These are phyloP conservation scores for Alternaria conjuncta DNA, from an alignment of 2,329 filamentous ascomycete species.

Conservation along the genomic window DNA sequence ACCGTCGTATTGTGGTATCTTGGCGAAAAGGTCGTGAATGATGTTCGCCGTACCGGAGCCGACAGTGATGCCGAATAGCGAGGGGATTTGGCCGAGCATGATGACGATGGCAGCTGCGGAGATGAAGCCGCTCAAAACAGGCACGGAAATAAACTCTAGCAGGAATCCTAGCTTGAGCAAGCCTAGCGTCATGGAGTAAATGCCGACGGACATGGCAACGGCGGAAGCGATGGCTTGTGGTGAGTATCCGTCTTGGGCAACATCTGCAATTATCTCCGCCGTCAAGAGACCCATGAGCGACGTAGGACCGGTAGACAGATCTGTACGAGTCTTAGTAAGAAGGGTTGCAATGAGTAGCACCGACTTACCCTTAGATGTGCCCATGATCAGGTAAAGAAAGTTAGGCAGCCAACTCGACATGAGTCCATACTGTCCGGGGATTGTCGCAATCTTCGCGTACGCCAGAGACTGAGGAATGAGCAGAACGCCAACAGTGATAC, in stretches of 20 bases:
- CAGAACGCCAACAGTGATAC: conserved; percentile 73
- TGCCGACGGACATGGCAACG: conserved; percentile 68
- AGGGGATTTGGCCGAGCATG: conserved; percentile 68
- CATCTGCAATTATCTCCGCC: conserved; percentile 63
- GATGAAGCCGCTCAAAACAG: conserved; percentile 70
- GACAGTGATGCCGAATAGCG: conserved; percentile 63
- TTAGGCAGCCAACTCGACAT: conserved; percentile 93
- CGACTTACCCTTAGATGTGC: conserved; percentile 59
- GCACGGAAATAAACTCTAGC: conserved; percentile 70
- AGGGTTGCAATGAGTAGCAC: not conserved
- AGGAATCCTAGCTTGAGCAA: conserved; percentile 69
- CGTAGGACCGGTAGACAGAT: conserved; percentile 71
- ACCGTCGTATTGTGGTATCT: conserved; percentile 64
- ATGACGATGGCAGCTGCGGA: conserved; percentile 71
- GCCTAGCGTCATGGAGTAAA: conserved; percentile 65
- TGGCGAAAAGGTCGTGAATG: conserved; percentile 64
- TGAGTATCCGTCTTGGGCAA: conserved; percentile 58
- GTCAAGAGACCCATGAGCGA: conserved; percentile 70
- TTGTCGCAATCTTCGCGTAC: conserved; percentile 89
- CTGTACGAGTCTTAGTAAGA: conserved; percentile 51
- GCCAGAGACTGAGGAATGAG: conserved; percentile 96
- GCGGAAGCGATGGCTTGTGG: conserved; percentile 65
- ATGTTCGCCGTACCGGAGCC: conserved; percentile 62
- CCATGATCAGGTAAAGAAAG: conserved; percentile 97
- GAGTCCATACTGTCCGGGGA: conserved; percentile 87